Evolutionary conservation across 306 rosid species (phyloP).

Genomic region (Fragaria iinumae): DNA sequence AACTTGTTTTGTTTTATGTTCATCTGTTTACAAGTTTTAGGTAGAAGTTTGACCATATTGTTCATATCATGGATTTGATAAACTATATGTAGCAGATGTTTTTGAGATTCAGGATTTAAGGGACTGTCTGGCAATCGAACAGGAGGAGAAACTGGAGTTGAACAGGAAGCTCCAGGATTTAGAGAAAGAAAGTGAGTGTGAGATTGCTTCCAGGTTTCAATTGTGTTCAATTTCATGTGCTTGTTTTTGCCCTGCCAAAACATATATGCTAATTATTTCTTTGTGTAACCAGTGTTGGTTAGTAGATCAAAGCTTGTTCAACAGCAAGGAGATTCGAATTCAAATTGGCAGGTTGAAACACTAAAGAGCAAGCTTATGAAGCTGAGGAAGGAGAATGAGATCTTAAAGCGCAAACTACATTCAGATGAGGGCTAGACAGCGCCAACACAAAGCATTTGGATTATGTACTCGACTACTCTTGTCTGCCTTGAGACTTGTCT

Average conservation of each 20-base stretch:
- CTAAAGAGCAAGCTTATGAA: conserved; percentile 66
- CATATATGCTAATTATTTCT: not conserved
- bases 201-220: conserved; percentile 15
- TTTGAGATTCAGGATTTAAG: conserved; percentile 67
- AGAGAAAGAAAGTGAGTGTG: conserved; percentile 66
- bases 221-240: not conserved
- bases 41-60: not conserved
- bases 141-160: conserved; percentile 67
- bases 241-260: not conserved
- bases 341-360: conserved; percentile 59
- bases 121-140: conserved; percentile 63
- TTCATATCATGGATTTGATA: not conserved
- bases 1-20: not conserved
- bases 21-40: not conserved
- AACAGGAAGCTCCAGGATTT: conserved; percentile 46
- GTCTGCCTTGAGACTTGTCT: not conserved
- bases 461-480: not conserved
- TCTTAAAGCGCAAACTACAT: conserved; percentile 53
- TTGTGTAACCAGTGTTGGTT: conserved; percentile 48
- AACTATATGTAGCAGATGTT: conserved; percentile 39
- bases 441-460: not conserved
- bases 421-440: conserved; percentile 28
- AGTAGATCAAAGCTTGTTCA: conserved; percentile 57
- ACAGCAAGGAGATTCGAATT: conserved; percentile 54
- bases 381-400: conserved; percentile 66